These are phyloP conservation scores for Hymenoscyphus repandus DNA, from an alignment of 2,329 filamentous ascomycete genomes.

Conservation along the genomic window DNA sequence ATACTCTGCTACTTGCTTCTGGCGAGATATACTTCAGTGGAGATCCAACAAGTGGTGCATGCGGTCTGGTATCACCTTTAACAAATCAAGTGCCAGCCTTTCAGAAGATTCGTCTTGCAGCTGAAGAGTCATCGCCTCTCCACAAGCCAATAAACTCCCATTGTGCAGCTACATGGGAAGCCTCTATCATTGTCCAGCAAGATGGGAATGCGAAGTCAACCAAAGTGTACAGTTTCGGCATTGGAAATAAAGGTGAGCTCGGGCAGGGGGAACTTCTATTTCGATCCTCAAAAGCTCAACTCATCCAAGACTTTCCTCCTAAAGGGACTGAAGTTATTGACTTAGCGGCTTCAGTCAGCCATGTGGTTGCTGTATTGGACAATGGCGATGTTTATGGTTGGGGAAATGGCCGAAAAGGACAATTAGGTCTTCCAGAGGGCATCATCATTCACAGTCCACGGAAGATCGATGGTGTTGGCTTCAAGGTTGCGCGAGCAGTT, in stretches of 20 bases:
- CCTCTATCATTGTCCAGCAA: slow-evolving; percentile 55
- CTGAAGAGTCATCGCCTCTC: slow-evolving; percentile 22
- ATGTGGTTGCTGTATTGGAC: slow-evolving; percentile 67
- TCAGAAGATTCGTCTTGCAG: slow-evolving; percentile 14
- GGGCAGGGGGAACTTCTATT: slow-evolving; percentile 54
- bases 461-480: slow-evolving; percentile 52
- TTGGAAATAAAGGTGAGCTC: slow-evolving; percentile 66
- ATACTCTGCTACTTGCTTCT: slow-evolving; percentile 68
- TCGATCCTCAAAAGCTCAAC: slow-evolving; percentile 41
- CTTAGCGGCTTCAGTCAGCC: slow-evolving; percentile 70
- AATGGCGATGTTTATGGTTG: slow-evolving; percentile 81
- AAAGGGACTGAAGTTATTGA: slow-evolving; percentile 51
- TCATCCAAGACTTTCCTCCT: slow-evolving; percentile 61
- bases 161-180: slow-evolving; percentile 74
- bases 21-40: slow-evolving; percentile 63
- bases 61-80: slow-evolving; percentile 34
- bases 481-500: slow-evolving; percentile 60
- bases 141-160: slow-evolving; percentile 31
- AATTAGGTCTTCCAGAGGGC: slow-evolving; percentile 62
- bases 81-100: slow-evolving; percentile 14
- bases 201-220: slow-evolving; percentile 40
- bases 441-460: slow-evolving; percentile 53
- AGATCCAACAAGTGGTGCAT: slow-evolving; percentile 49
- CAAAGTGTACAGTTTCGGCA: slow-evolving; percentile 58
- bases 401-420: slow-evolving; percentile 82